A percentile compares a stretch with the other conserved stretches of the same genome.
Conservation (phyloP, 2,329 filamentous ascomycete species). For the Cytospora piceae region DNA sequence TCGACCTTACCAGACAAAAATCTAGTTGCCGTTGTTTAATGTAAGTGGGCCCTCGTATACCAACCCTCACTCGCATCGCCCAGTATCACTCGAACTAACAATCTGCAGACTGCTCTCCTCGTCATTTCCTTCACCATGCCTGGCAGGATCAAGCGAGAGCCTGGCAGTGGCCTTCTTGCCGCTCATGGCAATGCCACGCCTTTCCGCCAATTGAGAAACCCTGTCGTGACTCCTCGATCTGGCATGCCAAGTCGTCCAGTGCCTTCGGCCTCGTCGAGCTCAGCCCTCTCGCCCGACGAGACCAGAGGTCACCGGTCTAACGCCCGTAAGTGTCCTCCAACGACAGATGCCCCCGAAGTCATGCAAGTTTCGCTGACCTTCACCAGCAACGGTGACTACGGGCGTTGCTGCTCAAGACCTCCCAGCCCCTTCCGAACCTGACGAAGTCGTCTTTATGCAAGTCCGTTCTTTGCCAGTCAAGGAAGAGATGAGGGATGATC, state of each 20-base stretch:
- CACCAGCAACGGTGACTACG: conserved; percentile 39
- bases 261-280: conserved; percentile 22
- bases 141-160: conserved; percentile 24
- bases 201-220: conserved; percentile 7
- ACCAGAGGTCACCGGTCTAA: conserved; percentile 32
- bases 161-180: conserved; percentile 11
- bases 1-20: background rate
- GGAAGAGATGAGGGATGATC: conserved; percentile 10
- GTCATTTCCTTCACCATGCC: conserved; percentile 4
- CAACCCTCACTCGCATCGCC: background rate
- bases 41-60: background rate
- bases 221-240: conserved; percentile 10
- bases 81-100: background rate
- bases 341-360: no score
- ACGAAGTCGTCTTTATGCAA: conserved; percentile 38
- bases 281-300: conserved; percentile 15
- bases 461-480: conserved; percentile 31
- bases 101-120: background rate
- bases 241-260: conserved; percentile 20
- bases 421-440: conserved; percentile 19
- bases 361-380: conserved; percentile 6
- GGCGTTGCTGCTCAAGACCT: conserved; percentile 15
- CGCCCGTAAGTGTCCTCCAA: conserved; percentile 33
- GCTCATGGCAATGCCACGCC: conserved; percentile 6
- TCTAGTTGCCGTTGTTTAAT: background rate